These are phyloP conservation scores for Zychaea mexicana DNA, from an alignment of 371 early-diverging fungal genomes.

Conservation along the genomic window DNA sequence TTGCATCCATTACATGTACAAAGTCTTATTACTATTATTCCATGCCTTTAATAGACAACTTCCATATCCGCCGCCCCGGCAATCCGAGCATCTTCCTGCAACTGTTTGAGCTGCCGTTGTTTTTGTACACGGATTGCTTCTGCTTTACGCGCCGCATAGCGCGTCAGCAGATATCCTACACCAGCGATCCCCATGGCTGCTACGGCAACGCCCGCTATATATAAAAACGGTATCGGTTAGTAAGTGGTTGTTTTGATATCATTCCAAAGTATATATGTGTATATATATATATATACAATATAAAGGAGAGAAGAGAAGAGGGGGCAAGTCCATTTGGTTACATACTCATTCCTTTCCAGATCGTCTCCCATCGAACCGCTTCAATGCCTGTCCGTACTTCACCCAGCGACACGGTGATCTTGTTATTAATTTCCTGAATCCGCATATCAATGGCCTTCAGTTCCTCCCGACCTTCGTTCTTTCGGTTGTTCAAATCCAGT, in stretches of 20 bases:
- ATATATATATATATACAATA: no score
- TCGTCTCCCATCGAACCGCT: constrained; percentile 82
- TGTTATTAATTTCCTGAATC: constrained; percentile 86
- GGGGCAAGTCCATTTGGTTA: background rate
- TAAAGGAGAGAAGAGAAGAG: background rate
- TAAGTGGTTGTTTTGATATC: no score
- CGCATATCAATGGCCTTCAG: constrained; percentile 80
- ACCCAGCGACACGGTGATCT: constrained; percentile 77
- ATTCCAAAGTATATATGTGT: no score
- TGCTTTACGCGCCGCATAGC: constrained; percentile 35
- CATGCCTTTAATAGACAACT: constrained; percentile 29
- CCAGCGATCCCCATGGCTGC: constrained; percentile 44
- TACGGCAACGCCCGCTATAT: constrained; percentile 36
- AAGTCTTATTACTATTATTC: background rate
- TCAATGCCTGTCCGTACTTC: constrained; percentile 89
- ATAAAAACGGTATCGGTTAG: background rate
- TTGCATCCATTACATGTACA: no score
- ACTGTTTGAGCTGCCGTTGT: constrained; percentile 32
- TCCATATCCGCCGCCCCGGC: constrained; percentile 49
- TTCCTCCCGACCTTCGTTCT: constrained; percentile 81
- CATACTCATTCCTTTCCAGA: constrained; percentile 70
- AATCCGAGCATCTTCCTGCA: constrained; percentile 46
- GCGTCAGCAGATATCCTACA: constrained; percentile 41
- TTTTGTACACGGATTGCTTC: constrained; percentile 28
- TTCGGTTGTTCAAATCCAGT: constrained; percentile 89